Percentiles rank a stretch among this genome's conserved stretches.
phyloP scores from a whole-genome alignment of 306 rosid species.

The Prunus davidiana region DNA sequence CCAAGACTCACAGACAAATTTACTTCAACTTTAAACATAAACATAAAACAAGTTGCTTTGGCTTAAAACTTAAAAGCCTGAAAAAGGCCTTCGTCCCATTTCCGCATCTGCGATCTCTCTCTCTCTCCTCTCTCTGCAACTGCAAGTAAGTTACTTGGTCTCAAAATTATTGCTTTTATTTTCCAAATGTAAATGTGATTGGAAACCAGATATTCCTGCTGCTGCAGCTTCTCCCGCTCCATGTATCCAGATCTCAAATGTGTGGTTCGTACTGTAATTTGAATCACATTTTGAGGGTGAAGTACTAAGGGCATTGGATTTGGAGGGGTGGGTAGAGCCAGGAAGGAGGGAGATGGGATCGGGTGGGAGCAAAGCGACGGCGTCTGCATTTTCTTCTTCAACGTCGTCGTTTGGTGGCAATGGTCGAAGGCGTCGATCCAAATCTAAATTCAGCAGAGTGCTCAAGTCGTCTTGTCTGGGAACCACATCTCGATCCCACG shows the following conservation, averaged over 20 bases:
- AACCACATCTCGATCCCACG: constrained; percentile 73
- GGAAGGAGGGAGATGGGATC: constrained; percentile 62
- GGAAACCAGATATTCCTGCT: background rate
- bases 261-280: background rate
- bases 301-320: constrained; percentile 6
- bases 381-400: constrained; percentile 38
- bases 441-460: constrained; percentile 45
- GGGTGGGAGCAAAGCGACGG: constrained; percentile 60
- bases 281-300: background rate
- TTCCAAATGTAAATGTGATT: constrained; percentile 6
- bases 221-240: background rate
- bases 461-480: constrained; percentile 74
- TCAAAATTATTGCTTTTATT: constrained; percentile 4
- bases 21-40: background rate
- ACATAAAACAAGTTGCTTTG: background rate
- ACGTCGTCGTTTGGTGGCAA: constrained; percentile 19
- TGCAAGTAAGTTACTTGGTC: constrained; percentile 29
- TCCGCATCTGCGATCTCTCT: constrained; percentile 3
- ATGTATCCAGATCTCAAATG: constrained; percentile 8
- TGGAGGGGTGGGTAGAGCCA: background rate
- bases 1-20: background rate
- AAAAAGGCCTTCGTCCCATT: constrained; percentile 2
- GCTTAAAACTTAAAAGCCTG: background rate
- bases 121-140: background rate
- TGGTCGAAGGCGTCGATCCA: constrained; percentile 49